A percentile compares a stretch with the other conserved stretches of the same genome.
phyloP scores from a whole-genome alignment of 371 early-diverging fungal species.

The Dentiscutata heterogama region DNA sequence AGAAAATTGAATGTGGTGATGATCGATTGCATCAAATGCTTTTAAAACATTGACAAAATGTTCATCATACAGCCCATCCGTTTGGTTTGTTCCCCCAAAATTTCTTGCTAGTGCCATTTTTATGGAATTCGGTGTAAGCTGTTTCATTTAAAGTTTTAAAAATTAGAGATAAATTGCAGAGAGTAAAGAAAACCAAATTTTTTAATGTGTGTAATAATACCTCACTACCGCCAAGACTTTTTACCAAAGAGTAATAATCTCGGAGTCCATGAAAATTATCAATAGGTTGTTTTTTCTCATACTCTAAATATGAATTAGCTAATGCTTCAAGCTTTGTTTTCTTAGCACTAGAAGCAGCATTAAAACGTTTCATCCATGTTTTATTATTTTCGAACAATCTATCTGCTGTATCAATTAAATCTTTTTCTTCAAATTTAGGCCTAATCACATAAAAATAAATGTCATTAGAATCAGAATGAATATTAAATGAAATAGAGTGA shows the following conservation, averaged over 20 bases:
- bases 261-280: slow-evolving; percentile 47
- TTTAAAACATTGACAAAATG: slow-evolving; percentile 18
- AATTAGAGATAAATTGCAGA: neutral
- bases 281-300: slow-evolving; percentile 25
- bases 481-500: neutral
- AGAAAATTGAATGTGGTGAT: neutral
- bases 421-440: slow-evolving; percentile 21
- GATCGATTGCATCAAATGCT: neutral
- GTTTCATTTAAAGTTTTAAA: neutral
- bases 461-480: neutral
- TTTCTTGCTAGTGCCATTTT: slow-evolving; percentile 44
- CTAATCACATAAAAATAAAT: neutral
- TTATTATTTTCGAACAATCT: slow-evolving; percentile 15
- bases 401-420: slow-evolving; percentile 34
- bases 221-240: slow-evolving; percentile 22
- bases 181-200: neutral
- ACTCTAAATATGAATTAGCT: slow-evolving; percentile 34
- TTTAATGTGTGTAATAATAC: neutral
- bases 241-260: slow-evolving; percentile 45
- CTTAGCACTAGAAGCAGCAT: neutral
- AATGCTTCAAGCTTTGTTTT: neutral
- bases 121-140: neutral
- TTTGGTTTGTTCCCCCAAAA: slow-evolving; percentile 41
- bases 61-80: neutral
- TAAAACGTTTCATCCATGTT: neutral